Base-by-base conservation (phyloP, 805 yeast genomes). In the Yarrowia bubula region DNA sequence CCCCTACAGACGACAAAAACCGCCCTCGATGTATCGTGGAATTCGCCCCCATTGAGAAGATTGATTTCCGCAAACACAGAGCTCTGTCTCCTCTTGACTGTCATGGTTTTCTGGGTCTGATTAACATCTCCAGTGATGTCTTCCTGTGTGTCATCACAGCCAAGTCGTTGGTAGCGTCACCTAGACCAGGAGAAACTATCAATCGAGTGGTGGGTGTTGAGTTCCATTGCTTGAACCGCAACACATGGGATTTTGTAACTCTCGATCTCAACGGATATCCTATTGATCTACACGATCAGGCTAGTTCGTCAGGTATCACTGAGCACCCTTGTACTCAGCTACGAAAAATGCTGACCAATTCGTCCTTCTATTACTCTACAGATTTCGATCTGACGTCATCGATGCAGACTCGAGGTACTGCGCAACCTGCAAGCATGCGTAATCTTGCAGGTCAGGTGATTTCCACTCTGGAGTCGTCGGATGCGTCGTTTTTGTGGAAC, bases 401-500 rank as follows among this genome's bases (percentile, higher is more conserved):
- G 7, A 77, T 95, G 68, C 98, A 93, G 75, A 80, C 46, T 2
- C n/a, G 65, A 46, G 65, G 65, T 11, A 41, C 66, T 0, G 46
- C 62, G 8, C 60, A 44, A 18, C 43, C 63, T 2, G 41, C 48
- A 4, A 44, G 15, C 2, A 58, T 58, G 41, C 22, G 61, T 14
- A 55, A 55, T 14, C 47, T 47, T 8, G 61, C 61, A 1, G 61
- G 61, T 4, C 61, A 55, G 47, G 50, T 58, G 15, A 37, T 58
- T 43, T 44, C 69, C 22, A 70, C 69, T 14, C 69, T 71, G 13
- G 76, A 75, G 69, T 80, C 89, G 51, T 87, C 84, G 69, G 93
- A 88, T 73, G 86, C 85, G 58, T 92, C 92, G 69, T 95, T 89
- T 73, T 93, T 95, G 98, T 95, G 99, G 99, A 95, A 95, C 74